Conservation (phyloP, 495 filamentous ascomycete species). For the Lichina pygmaea region DNA sequence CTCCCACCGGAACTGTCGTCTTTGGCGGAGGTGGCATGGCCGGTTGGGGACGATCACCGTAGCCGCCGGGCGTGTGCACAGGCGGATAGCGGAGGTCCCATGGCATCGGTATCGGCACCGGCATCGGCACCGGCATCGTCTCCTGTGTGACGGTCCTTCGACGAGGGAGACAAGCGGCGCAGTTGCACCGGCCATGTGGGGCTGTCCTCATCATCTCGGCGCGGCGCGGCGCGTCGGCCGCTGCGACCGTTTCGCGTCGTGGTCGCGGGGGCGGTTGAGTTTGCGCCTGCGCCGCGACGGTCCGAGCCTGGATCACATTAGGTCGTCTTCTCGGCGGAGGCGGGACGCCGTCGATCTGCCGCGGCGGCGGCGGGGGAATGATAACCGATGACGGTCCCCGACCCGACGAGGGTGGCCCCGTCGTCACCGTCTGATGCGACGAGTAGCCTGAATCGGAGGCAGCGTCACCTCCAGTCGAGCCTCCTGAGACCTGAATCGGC, state of each 20-base stretch:
- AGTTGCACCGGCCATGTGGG: not conserved
- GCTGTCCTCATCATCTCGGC: not conserved
- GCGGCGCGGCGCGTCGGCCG: not conserved
- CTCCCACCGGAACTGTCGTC: not conserved
- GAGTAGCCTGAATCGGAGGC: conserved; percentile 2
- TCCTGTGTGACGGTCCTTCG: not conserved
- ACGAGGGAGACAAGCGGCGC: not conserved
- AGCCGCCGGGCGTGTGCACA: not conserved
- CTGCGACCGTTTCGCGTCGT: not conserved
- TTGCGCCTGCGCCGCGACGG: not conserved
- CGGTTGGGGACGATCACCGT: not conserved
- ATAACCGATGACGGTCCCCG: not conserved
- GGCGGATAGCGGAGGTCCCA: not conserved
- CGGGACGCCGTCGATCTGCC: not conserved
- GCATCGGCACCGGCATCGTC: not conserved
- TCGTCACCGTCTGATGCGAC: not conserved
- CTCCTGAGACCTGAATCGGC: not conserved
- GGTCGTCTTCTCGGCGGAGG: not conserved
- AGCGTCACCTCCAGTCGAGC: not conserved
- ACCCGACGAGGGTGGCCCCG: not conserved
- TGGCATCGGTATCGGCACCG: not conserved
- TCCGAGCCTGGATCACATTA: not conserved
- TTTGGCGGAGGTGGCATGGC: not conserved
- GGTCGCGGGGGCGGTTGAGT: not conserved
- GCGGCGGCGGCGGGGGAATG: not conserved